Conservation (phyloP, 2,329 filamentous ascomycete species). For the Beauveria australis region DNA sequence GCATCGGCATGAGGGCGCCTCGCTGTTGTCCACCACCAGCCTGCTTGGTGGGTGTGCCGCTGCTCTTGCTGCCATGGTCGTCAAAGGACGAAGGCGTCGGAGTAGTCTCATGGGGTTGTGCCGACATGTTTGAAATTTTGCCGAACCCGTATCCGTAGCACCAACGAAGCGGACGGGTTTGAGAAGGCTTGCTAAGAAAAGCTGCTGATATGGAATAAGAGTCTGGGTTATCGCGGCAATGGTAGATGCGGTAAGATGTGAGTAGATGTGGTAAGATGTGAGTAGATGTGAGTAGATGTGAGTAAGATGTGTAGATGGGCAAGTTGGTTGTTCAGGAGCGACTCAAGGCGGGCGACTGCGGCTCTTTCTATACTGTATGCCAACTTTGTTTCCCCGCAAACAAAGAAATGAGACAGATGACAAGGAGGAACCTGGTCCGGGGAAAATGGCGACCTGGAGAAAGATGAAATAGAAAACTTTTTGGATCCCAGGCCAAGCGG, state of each 20-base stretch:
- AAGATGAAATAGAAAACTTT: conserved; percentile 6
- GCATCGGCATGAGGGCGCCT: not conserved
- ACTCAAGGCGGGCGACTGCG: not conserved
- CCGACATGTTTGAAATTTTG: not conserved
- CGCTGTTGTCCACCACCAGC: not conserved
- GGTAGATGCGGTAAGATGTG: not conserved
- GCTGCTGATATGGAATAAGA: not conserved
- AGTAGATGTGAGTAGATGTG: no score
- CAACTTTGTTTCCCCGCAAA: conserved; percentile 6
- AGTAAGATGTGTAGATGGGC: not conserved
- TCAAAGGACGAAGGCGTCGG: not conserved
- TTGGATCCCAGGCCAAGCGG: not conserved
- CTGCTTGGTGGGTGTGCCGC: not conserved
- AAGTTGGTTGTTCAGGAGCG: not conserved
- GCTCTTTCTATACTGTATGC: not conserved
- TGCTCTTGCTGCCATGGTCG: not conserved
- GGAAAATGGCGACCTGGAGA: conserved; percentile 6
- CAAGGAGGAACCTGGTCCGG: conserved; percentile 4
- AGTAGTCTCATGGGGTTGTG: not conserved
- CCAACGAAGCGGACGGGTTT: not conserved
- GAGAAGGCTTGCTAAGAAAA: not conserved
- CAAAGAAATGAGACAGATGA: conserved; percentile 1
- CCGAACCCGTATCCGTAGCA: not conserved
- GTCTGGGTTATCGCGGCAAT: not conserved
- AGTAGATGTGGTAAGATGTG: not conserved